Percentiles rank a stretch among this genome's conserved stretches.
Evolutionary conservation across 2,329 filamentous ascomycete species (phyloP).

Genomic region (Paracorniculantispora psalliotae): DNA sequence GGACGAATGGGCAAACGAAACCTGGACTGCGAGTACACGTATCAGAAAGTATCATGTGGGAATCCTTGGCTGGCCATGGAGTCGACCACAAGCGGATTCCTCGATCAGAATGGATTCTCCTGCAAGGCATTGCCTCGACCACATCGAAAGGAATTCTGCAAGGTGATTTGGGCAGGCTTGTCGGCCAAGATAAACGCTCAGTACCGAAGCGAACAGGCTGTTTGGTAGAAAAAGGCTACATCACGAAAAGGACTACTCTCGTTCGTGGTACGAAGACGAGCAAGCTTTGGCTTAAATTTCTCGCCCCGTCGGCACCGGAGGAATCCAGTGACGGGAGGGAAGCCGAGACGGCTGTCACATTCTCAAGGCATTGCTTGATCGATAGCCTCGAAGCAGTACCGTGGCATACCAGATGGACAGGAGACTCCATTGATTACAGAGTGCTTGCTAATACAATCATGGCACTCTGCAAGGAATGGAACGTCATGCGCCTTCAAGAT

Average conservation of each 20-base stretch:
- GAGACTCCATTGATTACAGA: conserved; percentile 53
- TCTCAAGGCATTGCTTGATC: conserved; percentile 35
- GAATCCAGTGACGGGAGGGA: conserved; percentile 24
- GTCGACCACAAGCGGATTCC: conserved; percentile 55
- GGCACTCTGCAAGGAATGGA: conserved; percentile 53
- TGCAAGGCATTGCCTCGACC: conserved; percentile 53
- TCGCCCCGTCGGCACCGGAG: conserved; percentile 43
- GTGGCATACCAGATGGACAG: conserved; percentile 53
- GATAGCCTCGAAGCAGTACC: conserved; percentile 49
- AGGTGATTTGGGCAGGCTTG: conserved; percentile 52
- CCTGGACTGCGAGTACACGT: conserved; percentile 37
- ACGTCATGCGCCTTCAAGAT: conserved; percentile 53
- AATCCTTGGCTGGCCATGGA: conserved; percentile 53
- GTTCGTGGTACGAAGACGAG: conserved; percentile 57
- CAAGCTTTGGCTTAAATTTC: conserved; percentile 55
- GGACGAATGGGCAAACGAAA: not conserved
- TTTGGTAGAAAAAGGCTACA: conserved; percentile 56
- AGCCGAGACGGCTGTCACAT: conserved; percentile 30
- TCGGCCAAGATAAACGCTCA: conserved; percentile 59
- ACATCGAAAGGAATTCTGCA: conserved; percentile 54
- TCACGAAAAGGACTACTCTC: conserved; percentile 55
- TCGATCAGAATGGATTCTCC: conserved; percentile 53
- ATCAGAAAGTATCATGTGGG: conserved; percentile 54
- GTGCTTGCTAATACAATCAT: conserved; percentile 54
- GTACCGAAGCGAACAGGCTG: conserved; percentile 57